These are phyloP conservation scores for Aureobasidium pullulans DNA, from an alignment of 2,329 filamentous ascomycete species.

Conservation along the genomic window DNA sequence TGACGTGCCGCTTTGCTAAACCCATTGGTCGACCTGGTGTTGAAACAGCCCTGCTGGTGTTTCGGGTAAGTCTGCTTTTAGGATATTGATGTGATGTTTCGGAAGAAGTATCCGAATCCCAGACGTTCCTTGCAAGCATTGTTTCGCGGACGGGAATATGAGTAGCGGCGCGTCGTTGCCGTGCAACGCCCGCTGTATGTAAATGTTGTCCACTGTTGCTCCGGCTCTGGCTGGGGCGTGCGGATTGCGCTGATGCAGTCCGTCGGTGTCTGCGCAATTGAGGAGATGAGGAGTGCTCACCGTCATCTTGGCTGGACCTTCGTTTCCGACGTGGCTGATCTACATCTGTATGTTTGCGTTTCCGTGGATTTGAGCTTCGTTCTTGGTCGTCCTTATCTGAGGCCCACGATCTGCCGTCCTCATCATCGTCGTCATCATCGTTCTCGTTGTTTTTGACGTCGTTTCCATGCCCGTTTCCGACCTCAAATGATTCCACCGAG, in stretches of 20 bases:
- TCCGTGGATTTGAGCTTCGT: slow-evolving; percentile 27
- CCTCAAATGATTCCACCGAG: slow-evolving; percentile 22
- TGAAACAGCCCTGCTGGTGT: slow-evolving; percentile 43
- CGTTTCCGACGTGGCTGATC: slow-evolving; percentile 13
- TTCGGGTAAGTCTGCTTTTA: slow-evolving; percentile 51
- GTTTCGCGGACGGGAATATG: slow-evolving; percentile 34
- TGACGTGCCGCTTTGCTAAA: slow-evolving; percentile 70
- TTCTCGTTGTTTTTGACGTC: neutral
- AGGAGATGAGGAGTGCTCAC: slow-evolving; percentile 52
- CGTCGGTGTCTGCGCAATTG: slow-evolving; percentile 52
- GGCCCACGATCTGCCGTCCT: slow-evolving; percentile 17
- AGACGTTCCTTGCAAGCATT: slow-evolving; percentile 30
- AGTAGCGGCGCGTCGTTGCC: slow-evolving; percentile 41
- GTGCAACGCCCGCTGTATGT: slow-evolving; percentile 8
- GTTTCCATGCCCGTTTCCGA: neutral
- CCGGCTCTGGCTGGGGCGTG: slow-evolving; percentile 46
- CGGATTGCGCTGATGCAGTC: slow-evolving; percentile 57
- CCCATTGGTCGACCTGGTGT: slow-evolving; percentile 52
- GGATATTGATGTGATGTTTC: slow-evolving; percentile 50
- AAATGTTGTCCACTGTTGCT: slow-evolving; percentile 16
- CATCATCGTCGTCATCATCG: slow-evolving; percentile 12
- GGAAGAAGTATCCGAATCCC: slow-evolving; percentile 52
- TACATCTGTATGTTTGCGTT: slow-evolving; percentile 26
- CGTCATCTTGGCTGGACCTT: slow-evolving; percentile 4
- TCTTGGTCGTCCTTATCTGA: slow-evolving; percentile 13